Evolutionary conservation across 345 rosid species (phyloP).

Genomic region (Brassica nigra): DNA sequence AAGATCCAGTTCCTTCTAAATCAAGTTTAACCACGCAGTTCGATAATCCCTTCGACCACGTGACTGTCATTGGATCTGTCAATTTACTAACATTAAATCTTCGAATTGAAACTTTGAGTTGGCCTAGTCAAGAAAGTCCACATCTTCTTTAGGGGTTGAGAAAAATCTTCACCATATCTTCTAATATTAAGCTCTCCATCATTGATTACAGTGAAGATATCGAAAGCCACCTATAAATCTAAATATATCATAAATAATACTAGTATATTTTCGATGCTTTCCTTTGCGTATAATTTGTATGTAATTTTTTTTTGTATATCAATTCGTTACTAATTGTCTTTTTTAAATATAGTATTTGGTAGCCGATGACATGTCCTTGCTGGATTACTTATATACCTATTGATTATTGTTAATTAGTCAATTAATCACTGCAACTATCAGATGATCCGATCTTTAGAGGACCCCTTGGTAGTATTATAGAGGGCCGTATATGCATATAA

Average conservation of each 20-base stretch:
- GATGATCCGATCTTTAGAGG: background rate
- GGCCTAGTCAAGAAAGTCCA: slow-evolving; percentile 24
- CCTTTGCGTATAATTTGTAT: background rate
- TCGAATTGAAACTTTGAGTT: background rate
- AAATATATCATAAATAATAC: background rate
- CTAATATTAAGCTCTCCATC: background rate
- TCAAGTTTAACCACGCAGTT: slow-evolving; percentile 14
- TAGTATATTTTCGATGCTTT: background rate
- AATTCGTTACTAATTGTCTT: background rate
- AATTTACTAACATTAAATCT: slow-evolving; percentile 3
- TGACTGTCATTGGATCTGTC: slow-evolving; percentile 38
- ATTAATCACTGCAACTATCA: background rate
- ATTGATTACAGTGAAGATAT: slow-evolving; percentile 12
- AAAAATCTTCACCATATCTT: slow-evolving; percentile 23
- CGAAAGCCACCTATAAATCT: background rate
- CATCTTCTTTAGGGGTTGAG: slow-evolving; percentile 30
- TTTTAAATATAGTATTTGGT: background rate
- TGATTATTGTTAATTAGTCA: background rate
- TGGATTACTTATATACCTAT: background rate
- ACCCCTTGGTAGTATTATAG: background rate
- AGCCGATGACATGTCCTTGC: slow-evolving; percentile 6
- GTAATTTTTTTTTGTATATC: background rate
- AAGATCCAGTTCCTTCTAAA: background rate
- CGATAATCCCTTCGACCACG: slow-evolving; percentile 14
- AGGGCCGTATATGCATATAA: background rate